Base-by-base conservation (phyloP, 2,329 filamentous ascomycete genomes). In the Aspergillus sp. region DNA sequence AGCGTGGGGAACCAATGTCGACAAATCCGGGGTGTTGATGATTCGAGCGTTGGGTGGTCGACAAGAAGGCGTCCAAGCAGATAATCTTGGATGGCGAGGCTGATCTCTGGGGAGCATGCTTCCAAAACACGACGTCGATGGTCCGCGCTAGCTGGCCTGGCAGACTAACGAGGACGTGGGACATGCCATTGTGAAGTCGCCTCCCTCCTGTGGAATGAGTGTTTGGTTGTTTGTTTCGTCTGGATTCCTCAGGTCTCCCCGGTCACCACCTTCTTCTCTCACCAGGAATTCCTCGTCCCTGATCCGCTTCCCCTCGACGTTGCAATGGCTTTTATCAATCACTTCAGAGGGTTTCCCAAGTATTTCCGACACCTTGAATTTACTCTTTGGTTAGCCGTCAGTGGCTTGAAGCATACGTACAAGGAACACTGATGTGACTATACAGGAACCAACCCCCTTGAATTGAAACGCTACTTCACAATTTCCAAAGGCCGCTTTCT, bases 181-280 rank as follows among this genome's bases (percentile, higher is more conserved):
- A 52, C 64, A 67, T 66, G 49, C 64, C 61, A 50, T 55, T 54
- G 46, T 31, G 47, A 59, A 56, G 58, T 55, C 49, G 53, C 59
- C 36, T 4, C 20, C 59, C 36, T 4, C 20, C 29, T 45, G 59
- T 62, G 64, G 67, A 66, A 67, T 66, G 67, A 29, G 36, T n/a
- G 39, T 55, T 57, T 55, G 46, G 24, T 18, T 64, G 59, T 68
- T 65, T 68, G 64, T 65, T 65, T 57, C 57, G 31, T 55, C 47
- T 61, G 56, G 31, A 68, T 67, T 66, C 64, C 58, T 60, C 20
- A 53, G 50, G 54, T 64, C 56, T 47, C 62, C 58, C 54, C n/a
- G 61, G 50, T 62, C 56, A 49, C 55, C 56, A 63, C 55, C 36
- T 53, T 29, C 53, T 60, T 56, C 51, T 36, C 56, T 54, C 32